Conservation (phyloP, 2,329 filamentous ascomycete genomes). For the Arthrocladium fulminans region DNA sequence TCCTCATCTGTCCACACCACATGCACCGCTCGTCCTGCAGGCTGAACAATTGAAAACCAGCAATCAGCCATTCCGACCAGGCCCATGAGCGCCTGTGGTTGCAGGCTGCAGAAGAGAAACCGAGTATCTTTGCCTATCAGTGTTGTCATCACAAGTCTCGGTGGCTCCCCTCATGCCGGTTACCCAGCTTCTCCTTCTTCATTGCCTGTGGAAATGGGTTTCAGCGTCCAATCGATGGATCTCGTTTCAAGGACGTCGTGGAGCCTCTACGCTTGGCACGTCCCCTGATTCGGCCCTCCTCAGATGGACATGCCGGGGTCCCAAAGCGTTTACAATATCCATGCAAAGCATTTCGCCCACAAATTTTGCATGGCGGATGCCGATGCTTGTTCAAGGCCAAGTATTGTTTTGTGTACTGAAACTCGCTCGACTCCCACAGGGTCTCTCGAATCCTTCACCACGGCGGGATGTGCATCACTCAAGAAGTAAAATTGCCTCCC, state of each 20-base stretch:
- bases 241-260: neutral
- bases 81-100: neutral
- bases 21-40: conserved; percentile 5
- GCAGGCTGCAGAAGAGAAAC: neutral
- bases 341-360: no score
- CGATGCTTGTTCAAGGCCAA: no score
- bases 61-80: neutral
- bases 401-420: no score
- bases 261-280: neutral
- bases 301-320: no score
- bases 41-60: neutral
- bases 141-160: neutral
- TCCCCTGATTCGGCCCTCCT: neutral
- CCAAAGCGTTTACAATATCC: no score
- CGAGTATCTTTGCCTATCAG: neutral
- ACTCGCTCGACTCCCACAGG: no score
- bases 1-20: neutral
- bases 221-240: neutral
- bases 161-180: neutral
- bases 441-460: no score
- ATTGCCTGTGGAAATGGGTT: neutral
- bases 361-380: no score
- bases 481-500: no score
- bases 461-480: no score
- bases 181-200: conserved; percentile 1